Base-by-base conservation (phyloP, 2,329 filamentous ascomycete genomes). In the Paecilomyces sp. region DNA sequence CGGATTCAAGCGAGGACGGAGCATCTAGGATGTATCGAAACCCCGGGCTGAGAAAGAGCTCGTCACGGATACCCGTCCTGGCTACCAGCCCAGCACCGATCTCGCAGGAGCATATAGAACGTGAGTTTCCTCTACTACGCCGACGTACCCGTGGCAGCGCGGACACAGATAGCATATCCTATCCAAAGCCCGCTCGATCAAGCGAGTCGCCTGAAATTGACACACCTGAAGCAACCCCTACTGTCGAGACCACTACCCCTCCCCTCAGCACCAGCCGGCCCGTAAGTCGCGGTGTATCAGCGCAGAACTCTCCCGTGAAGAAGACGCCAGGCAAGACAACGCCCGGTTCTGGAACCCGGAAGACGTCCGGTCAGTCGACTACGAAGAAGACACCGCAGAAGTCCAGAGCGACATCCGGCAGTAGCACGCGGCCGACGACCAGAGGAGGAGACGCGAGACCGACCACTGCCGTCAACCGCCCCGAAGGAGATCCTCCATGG, bases 401-500 rank as follows among this genome's bases (percentile, higher is more conserved):
- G 65, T 67, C 70, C 56, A 69, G 74, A 60, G 67, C 72, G 15
- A 63, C 68, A 15, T 72, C 73, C 57, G 66, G 68, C 58, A 71
- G 72, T 62, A 65, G 68, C 15, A 74, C 77, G 3, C 82, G 86
- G 59, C 85, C 86, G 3, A 86, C 84, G 65, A 88, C 86, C 15
- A 83, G 87, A 63, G 83, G 83, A 52, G 84, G 84, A 13, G 78
- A 85, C 25, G 82, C 67, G 54, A 74, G 79, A 31, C 83, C 79
- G 56, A 74, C 72, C 61, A 86, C 82, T 69, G 74, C 81, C 68
- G 71, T 82, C 74, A 85, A 91, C 70, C 85, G 87, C 51, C 92
- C 92, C 0, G 94, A 97, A 79, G 94, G 94, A 22, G 93, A 97
- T 58, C 92, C 94, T 9, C 94, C 94, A 57, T 99, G 94, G 94